Conservation (phyloP, 108 stramenopile species). For the Mayamaea pseudoterrestris region DNA sequence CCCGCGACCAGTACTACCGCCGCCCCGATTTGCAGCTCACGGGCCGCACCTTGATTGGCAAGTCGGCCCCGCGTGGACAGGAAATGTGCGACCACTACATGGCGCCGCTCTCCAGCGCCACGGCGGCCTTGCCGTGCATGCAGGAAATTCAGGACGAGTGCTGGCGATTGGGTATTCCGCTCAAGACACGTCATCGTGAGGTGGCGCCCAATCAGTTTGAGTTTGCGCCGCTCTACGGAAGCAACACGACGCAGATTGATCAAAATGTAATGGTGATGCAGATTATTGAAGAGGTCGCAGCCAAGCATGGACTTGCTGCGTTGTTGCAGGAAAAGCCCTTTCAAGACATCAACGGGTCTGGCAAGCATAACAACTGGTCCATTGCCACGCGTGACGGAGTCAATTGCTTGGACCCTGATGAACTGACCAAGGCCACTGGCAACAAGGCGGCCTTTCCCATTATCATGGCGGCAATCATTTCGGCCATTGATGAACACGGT, state of each 20-base stretch:
- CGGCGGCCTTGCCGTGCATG: constrained; percentile 82
- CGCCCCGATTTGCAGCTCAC: constrained; percentile 88
- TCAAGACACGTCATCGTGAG: constrained; percentile 91
- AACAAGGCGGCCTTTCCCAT: constrained; percentile 75
- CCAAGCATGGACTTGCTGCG: constrained; percentile 86
- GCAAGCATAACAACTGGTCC: constrained; percentile 97
- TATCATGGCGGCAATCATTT: constrained; percentile 86
- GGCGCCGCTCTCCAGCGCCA: constrained; percentile 69
- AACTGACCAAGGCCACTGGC: constrained; percentile 47
- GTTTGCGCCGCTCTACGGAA: constrained; percentile 85
- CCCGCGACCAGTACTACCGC: constrained; percentile 81
- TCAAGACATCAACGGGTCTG: constrained; percentile 88
- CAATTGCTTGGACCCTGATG: constrained; percentile 66
- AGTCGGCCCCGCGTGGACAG: constrained; percentile 87
- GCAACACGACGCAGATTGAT: constrained; percentile 87
- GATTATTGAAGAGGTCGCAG: constrained; percentile 88
- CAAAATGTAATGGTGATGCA: constrained; percentile 95
- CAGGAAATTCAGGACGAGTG: constrained; percentile 90
- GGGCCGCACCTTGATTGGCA: constrained; percentile 91
- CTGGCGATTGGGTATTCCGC: constrained; percentile 78
- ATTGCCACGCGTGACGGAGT: constrained; percentile 77
- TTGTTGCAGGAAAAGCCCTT: constrained; percentile 96
- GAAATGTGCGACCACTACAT: constrained; percentile 95
- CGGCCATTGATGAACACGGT: constrained; percentile 88
- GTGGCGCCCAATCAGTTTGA: constrained; percentile 95